Conservation (phyloP, 805 yeast genomes). For the Candida morakotiae region DNA sequence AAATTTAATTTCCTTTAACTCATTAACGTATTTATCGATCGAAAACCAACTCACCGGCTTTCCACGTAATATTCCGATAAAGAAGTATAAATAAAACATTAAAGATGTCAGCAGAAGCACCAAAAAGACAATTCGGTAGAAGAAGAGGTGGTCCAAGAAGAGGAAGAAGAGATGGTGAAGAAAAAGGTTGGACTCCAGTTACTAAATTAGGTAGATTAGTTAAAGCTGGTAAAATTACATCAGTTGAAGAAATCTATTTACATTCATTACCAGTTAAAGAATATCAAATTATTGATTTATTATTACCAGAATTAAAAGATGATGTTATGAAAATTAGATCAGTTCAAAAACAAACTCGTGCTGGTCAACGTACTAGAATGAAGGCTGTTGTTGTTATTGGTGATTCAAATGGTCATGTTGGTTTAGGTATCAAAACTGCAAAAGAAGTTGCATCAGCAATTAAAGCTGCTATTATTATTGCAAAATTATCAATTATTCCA, state of each 20-base stretch:
- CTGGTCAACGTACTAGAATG: conserved; percentile 99
- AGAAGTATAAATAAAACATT: conserved; percentile 13
- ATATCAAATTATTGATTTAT: conserved; percentile 95
- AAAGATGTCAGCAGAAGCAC: conserved; percentile 45
- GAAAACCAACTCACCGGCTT: conserved; percentile 70
- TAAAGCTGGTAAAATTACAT: conserved; percentile 94
- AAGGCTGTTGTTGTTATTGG: conserved; percentile 99
- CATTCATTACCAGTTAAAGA: conserved; percentile 99
- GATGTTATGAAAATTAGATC: conserved; percentile 99
- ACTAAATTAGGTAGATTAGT: conserved; percentile 99
- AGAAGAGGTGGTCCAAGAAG: conserved; percentile 40
- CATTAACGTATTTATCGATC: conserved; percentile 42
- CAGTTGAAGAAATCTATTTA: conserved; percentile 97
- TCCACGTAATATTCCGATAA: conserved; percentile 69
- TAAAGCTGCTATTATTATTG: conserved; percentile 99
- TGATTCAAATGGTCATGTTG: conserved; percentile 99
- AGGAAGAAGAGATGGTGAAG: conserved; percentile 82
- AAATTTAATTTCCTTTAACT: too few species aligned
- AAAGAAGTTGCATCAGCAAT: conserved; percentile 99
- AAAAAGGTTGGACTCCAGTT: conserved; percentile 99
- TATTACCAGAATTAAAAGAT: conserved; percentile 93
- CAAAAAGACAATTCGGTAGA: conserved; percentile 50
- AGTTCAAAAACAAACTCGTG: conserved; percentile 99
- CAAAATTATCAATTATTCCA: conserved; percentile 97
- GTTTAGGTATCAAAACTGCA: conserved; percentile 99